Conservation (phyloP, 371 early-diverging fungal genomes). For the Actinomortierella wolfii region DNA sequence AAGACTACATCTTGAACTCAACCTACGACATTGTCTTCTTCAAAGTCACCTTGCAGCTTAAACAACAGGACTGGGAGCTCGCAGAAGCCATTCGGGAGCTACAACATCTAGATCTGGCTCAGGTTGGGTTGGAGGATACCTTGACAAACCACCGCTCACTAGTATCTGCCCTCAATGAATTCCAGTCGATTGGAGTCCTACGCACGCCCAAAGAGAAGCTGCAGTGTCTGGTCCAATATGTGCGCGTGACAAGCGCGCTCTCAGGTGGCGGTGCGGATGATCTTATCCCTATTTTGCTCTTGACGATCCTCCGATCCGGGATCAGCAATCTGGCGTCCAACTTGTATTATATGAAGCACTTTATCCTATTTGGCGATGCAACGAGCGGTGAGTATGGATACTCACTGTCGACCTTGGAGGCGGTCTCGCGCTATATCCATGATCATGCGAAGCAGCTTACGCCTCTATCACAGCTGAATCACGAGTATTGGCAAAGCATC, state of each 20-base stretch:
- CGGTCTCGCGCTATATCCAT: constrained; percentile 54
- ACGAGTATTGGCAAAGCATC: constrained; percentile 47
- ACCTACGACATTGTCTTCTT: constrained; percentile 65
- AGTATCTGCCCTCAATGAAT: constrained; percentile 47
- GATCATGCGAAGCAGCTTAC: constrained; percentile 45
- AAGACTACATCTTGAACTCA: constrained; percentile 59
- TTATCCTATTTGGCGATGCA: constrained; percentile 51
- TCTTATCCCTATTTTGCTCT: constrained; percentile 54
- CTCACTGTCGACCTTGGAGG: constrained; percentile 60
- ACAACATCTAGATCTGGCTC: constrained; percentile 54
- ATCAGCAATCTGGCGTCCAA: constrained; percentile 59
- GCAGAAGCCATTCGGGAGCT: constrained; percentile 48
- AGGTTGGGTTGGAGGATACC: constrained; percentile 52
- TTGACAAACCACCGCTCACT: constrained; percentile 46
- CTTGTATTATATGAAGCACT: constrained; percentile 61
- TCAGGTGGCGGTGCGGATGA: constrained; percentile 48
- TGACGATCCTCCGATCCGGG: constrained; percentile 55
- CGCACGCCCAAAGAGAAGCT: constrained; percentile 61
- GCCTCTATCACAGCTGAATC: constrained; percentile 44
- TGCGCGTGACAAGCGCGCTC: constrained; percentile 30
- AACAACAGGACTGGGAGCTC: constrained; percentile 48
- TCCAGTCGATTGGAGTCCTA: constrained; percentile 55
- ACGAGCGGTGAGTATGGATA: constrained; percentile 56
- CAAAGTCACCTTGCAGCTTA: constrained; percentile 52
- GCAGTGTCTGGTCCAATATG: constrained; percentile 50